Base-by-base conservation (phyloP, 805 yeast species). In the Saccharomycopsis olivae region DNA sequence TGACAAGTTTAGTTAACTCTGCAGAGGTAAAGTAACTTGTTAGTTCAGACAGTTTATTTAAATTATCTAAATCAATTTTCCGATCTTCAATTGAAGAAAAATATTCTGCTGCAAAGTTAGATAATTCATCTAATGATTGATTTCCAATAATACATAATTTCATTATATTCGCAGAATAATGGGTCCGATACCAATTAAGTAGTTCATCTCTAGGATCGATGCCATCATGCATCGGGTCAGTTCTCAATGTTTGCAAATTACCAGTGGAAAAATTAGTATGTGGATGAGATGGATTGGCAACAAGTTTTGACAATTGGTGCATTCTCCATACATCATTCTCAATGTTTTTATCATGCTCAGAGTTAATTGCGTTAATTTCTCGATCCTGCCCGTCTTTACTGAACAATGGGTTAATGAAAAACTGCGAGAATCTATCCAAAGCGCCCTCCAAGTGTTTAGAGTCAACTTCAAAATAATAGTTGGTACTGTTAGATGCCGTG, bases 311-410 rank as follows among this genome's bases (percentile, higher is more conserved):
- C 38, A 89, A 65, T 61, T 89, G 97, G 53, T 79, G 78, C 36
- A 85, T 61, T 53, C 97, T 73, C 96, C 97, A 87, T 33, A 62
- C 55, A 58, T 89, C 98, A 55, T 71, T 81, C 58, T 89, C 97
- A 38, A 92, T 64, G 56, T 89, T 89, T 62, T 92, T 89, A 57
- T 87, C 89, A 64, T 89, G 86, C 61, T 89, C 98, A 29, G 95
- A 82, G 59, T 89, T 96, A 8, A 89, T 97, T 1, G 97, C 97
- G 47, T 77, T 74, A 51, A 89, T 82, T 59, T 89, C 98, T 41
- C 96, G 70, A 54, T 87, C 95, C 54, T 86, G 84, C 54, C 96
- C 79, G 15, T 43, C 45, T 11, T 34, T 16, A 18, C 35, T 24
- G 31, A 89, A 89, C 50, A 89, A 63, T 1, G 98, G 98, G 21